Evolutionary conservation across 192 early-diverging fungal genomes (phyloP), one percentile per base, ranked within the genome.

Genomic region (Backusella circina): DNA sequence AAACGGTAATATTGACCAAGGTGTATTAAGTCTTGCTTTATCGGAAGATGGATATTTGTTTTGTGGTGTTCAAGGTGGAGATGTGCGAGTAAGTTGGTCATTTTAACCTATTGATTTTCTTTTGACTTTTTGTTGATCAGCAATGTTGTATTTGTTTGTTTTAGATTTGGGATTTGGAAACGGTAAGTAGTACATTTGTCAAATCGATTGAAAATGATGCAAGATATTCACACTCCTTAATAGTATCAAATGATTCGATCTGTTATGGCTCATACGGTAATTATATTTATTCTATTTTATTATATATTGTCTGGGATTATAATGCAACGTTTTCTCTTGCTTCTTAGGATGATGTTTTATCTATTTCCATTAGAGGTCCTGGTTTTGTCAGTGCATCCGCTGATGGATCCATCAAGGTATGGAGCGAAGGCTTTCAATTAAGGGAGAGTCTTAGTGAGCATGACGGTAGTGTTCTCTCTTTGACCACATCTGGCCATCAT

Each of bases 141-240:
- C 15, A n/a, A 47, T n/a, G 7, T 69, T 15, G 13, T 54, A 0
- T 10, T 57, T 26, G 8, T 2, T 57, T 51, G 47, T 51, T 65
- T 23, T 74, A 87, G 79, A 90, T 93, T 21, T 94, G 91, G 85
- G 93, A 94, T 72, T 74, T 94, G 9, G 93, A 94, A 77, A 94
- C 93, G 1, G 79, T 80, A 61, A 75, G 69, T 71, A 32, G 23
- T 47, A 18, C 4, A 47, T 47, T 47, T 47, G 44, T n/a, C 18
- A 23, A 23, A 39, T 82, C 76, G 65, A n/a, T n/a, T 65, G 86
- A 89, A 70, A 36, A 84, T 87, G 73, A 35, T 21, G 50, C 37
- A 28, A n/a, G 28, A 65, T 10, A 26, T 28, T 47, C 13, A 77
- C 54, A 1, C n/a, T n/a, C 47, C 21, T 50, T 21, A 39, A 67